A percentile compares a stretch with the other conserved stretches of the same genome.
Evolutionary conservation across 1,284 basidiomycete genomes (phyloP).

Genomic region (Sporisorium iseilematis-ciliati): DNA sequence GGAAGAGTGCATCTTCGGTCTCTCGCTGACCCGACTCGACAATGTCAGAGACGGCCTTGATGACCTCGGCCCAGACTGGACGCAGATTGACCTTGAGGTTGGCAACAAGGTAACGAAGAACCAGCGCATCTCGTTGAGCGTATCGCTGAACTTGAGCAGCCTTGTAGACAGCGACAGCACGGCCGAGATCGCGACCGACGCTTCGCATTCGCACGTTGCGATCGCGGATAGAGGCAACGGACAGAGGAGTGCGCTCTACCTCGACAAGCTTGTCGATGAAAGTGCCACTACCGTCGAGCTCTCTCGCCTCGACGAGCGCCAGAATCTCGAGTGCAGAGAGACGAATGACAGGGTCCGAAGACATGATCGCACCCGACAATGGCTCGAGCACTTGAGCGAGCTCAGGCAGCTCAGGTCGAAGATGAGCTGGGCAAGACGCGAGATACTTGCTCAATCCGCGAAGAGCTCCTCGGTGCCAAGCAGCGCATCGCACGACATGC

Average conservation of each 20-base stretch:
- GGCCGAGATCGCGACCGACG: slow-evolving; percentile 56
- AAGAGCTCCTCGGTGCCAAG: slow-evolving; percentile 45
- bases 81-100: slow-evolving; percentile 67
- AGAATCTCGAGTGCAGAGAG: slow-evolving; percentile 55
- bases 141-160: slow-evolving; percentile 22
- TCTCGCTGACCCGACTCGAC: slow-evolving; percentile 30
- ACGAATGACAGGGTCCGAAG: slow-evolving; percentile 53
- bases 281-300: slow-evolving; percentile 2
- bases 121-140: slow-evolving; percentile 30
- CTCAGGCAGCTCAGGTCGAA: slow-evolving; percentile 32
- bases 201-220: slow-evolving; percentile 65
- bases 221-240: slow-evolving; percentile 58
- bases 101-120: slow-evolving; percentile 57
- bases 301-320: slow-evolving; percentile 31
- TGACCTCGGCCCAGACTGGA: slow-evolving; percentile 65
- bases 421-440: slow-evolving; percentile 26
- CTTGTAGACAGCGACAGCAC: slow-evolving; percentile 38
- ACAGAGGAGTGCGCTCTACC: slow-evolving; percentile 57
- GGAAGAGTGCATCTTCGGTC: slow-evolving; percentile 22
- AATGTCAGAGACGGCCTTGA: slow-evolving; percentile 60
- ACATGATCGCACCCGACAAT: slow-evolving; percentile 42
- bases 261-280: slow-evolving; percentile 51
- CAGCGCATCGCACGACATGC: slow-evolving; percentile 31
- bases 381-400: slow-evolving; percentile 26
- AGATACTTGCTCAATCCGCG: slow-evolving; percentile 43